Evolutionary conservation across 106 monocot genomes (phyloP).

Genomic region (Dendrobium chrysotoxum): DNA sequence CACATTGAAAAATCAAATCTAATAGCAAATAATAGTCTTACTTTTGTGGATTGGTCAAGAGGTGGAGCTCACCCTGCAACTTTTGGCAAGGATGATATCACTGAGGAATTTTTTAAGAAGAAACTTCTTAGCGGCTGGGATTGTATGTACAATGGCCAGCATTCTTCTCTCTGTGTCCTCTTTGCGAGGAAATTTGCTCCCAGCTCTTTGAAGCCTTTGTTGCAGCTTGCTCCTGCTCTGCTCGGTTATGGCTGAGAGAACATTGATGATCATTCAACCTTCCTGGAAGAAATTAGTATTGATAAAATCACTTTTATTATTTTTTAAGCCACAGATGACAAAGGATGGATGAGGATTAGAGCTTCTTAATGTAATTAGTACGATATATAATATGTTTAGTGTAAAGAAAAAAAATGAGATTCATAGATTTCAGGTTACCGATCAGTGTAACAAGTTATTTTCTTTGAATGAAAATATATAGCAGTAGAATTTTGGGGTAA

Average conservation of each 20-base stretch:
- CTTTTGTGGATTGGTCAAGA: constrained; percentile 50
- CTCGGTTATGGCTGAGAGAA: constrained; percentile 5
- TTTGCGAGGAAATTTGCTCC: constrained; percentile 68
- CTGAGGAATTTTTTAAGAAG: constrained; percentile 27
- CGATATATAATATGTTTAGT: no score
- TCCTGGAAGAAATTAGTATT: not conserved
- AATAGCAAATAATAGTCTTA: constrained; percentile 37
- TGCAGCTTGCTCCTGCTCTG: constrained; percentile 24
- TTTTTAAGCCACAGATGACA: no score
- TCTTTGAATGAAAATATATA: no score
- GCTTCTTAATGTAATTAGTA: no score
- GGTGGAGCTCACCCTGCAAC: constrained; percentile 57
- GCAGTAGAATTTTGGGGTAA: no score
- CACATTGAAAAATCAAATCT: constrained; percentile 30
- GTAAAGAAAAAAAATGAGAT: no score
- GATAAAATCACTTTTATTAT: not conserved
- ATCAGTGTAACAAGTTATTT: no score
- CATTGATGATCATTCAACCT: not conserved
- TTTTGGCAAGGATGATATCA: constrained; percentile 36
- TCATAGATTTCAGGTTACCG: no score
- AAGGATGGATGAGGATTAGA: no score
- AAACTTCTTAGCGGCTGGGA: constrained; percentile 14
- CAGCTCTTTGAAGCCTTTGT: constrained; percentile 34
- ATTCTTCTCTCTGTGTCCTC: constrained; percentile 26
- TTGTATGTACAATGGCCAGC: constrained; percentile 33